Percentiles rank a stretch among this genome's conserved stretches.
These are phyloP conservation scores for Hyaloperonospora arabidopsidis DNA, from an alignment of 352 stramenopile species.

Conservation along the genomic window DNA sequence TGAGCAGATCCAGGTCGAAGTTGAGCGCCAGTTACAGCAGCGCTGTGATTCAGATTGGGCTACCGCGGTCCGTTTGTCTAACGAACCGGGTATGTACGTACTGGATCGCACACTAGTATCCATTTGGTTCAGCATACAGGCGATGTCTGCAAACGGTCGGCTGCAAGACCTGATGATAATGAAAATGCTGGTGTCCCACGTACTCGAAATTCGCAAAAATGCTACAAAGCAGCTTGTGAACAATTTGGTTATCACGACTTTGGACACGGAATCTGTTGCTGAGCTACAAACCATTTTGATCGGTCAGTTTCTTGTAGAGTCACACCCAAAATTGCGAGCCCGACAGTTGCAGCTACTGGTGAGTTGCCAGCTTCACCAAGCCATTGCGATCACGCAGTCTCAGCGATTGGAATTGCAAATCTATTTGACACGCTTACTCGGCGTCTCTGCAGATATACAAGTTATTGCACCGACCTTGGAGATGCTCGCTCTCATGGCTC, in stretches of 20 bases:
- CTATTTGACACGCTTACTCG: slow-evolving; percentile 25
- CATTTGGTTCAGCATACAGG: slow-evolving; percentile 37
- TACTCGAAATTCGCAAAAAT: slow-evolving; percentile 61
- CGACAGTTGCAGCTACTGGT: slow-evolving; percentile 51
- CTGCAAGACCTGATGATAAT: slow-evolving; percentile 17
- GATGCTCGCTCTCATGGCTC: slow-evolving; percentile 42
- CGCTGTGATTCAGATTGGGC: slow-evolving; percentile 18
- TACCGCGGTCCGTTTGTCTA: slow-evolving; percentile 18
- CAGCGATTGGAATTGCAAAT: slow-evolving; percentile 17
- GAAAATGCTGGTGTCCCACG: slow-evolving; percentile 32
- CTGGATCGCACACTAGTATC: slow-evolving; percentile 41
- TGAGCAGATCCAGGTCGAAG: slow-evolving; percentile 22
- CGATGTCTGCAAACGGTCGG: slow-evolving; percentile 9
- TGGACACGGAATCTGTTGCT: slow-evolving; percentile 9
- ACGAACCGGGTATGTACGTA: slow-evolving; percentile 34
- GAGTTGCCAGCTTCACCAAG: slow-evolving; percentile 24
- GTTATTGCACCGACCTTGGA: slow-evolving; percentile 48
- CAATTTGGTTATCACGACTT: slow-evolving; percentile 10
- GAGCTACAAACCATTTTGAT: slow-evolving; percentile 36
- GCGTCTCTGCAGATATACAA: slow-evolving; percentile 39
- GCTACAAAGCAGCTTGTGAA: slow-evolving; percentile 48
- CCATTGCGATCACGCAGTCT: slow-evolving; percentile 8
- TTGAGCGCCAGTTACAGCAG: slow-evolving; percentile 25
- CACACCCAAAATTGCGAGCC: slow-evolving; percentile 55
- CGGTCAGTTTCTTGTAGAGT: slow-evolving; percentile 46